Evolutionary conservation across 2,329 filamentous ascomycete genomes (phyloP).

Genomic region (Hypoxylon sp.): DNA sequence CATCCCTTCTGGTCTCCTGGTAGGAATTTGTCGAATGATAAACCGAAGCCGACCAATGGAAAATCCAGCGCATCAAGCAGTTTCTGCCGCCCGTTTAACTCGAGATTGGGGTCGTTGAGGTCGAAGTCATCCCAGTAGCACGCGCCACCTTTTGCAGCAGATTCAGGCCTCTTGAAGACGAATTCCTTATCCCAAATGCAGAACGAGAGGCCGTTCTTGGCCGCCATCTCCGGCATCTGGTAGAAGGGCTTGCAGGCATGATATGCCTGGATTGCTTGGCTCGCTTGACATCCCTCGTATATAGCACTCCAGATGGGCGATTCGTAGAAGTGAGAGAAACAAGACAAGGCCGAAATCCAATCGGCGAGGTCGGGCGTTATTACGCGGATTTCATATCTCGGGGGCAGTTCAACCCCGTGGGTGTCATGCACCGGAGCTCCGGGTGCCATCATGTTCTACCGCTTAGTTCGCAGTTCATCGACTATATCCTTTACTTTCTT

Average conservation of each 20-base stretch:
- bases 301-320: constrained; percentile 37
- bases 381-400: constrained; percentile 43
- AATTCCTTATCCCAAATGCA: constrained; percentile 47
- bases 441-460: constrained; percentile 30
- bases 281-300: constrained; percentile 37
- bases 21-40: constrained; percentile 41
- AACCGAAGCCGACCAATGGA: constrained; percentile 42
- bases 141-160: constrained; percentile 38
- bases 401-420: constrained; percentile 39
- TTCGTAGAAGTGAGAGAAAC: constrained; percentile 34
- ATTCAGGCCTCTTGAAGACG: constrained; percentile 42
- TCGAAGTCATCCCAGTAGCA: constrained; percentile 47
- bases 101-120: constrained; percentile 40
- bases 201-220: constrained; percentile 45
- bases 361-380: constrained; percentile 38
- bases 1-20: constrained; percentile 35
- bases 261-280: constrained; percentile 29
- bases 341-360: constrained; percentile 37
- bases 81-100: constrained; percentile 32
- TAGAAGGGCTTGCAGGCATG: constrained; percentile 36
- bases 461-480: background rate
- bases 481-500: background rate
- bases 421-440: constrained; percentile 34
- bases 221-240: constrained; percentile 37
- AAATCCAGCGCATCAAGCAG: constrained; percentile 45